These are phyloP conservation scores for Neurospora cerealis DNA, from an alignment of 495 filamentous ascomycete genomes.

Conservation along the genomic window DNA sequence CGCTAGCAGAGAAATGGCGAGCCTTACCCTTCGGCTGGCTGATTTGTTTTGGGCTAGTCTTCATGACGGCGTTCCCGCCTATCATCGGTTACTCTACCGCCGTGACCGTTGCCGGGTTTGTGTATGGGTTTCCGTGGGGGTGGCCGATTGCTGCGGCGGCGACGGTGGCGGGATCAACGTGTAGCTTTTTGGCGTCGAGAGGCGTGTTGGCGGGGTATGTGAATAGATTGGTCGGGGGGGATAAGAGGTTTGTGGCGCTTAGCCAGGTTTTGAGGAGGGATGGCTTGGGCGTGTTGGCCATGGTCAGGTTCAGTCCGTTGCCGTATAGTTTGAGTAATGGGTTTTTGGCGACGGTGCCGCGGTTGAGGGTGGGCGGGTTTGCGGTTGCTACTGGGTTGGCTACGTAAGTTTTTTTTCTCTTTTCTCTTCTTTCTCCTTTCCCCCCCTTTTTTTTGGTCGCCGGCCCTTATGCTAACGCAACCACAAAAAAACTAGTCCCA, in stretches of 20 bases:
- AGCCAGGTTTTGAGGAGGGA: constrained; percentile 62
- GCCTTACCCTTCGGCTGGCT: constrained; percentile 60
- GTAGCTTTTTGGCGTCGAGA: constrained; percentile 68
- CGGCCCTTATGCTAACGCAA: background rate
- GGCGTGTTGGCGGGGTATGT: constrained; percentile 71
- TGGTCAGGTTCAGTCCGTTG: constrained; percentile 87
- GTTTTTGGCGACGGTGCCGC: constrained; percentile 86
- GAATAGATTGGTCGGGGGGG: constrained; percentile 64
- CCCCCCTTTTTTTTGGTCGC: background rate
- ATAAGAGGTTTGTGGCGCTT: constrained; percentile 60
- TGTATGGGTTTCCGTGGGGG: constrained; percentile 87
- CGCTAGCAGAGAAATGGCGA: constrained; percentile 65
- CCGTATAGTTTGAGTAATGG: constrained; percentile 95
- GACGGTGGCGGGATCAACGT: constrained; percentile 63
- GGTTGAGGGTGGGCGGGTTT: constrained; percentile 66
- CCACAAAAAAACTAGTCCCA: constrained; percentile 42
- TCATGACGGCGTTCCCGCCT: constrained; percentile 76
- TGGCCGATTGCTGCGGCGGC: constrained; percentile 80
- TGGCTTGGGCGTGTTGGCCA: constrained; percentile 77
- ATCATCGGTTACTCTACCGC: constrained; percentile 82
- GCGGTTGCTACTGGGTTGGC: constrained; percentile 66
- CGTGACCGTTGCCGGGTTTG: constrained; percentile 79
- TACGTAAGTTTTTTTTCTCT: constrained; percentile 18
- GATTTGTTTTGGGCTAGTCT: constrained; percentile 68
- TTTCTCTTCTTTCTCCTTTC: background rate